Percentiles rank a stretch among this genome's conserved stretches.
Evolutionary conservation across 1,284 basidiomycete genomes (phyloP).

Genomic region (Cutaneotrichosporon daszewskae): DNA sequence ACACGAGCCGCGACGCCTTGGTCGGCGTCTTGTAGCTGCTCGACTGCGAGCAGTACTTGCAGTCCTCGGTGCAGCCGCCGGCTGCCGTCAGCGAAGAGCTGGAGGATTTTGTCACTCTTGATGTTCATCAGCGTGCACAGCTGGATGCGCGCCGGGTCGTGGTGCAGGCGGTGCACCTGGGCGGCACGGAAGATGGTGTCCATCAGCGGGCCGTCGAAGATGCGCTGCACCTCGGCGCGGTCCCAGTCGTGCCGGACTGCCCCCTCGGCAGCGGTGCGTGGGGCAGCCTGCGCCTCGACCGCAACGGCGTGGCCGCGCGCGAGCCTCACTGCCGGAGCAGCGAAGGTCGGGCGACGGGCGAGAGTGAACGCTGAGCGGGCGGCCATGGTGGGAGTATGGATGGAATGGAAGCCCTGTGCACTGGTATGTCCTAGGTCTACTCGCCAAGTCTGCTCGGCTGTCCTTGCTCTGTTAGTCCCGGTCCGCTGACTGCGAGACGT

Average conservation of each 20-base stretch:
- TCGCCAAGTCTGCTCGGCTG: too few relatives aligned
- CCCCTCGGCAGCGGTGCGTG: slow-evolving; percentile 21
- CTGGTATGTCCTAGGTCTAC: too few relatives aligned
- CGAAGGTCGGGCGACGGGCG: background rate
- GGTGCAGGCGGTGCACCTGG: slow-evolving; percentile 72
- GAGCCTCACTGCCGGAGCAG: slow-evolving; percentile 11
- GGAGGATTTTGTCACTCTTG: slow-evolving; percentile 78
- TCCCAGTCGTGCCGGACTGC: slow-evolving; percentile 46
- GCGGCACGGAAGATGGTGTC: slow-evolving; percentile 77
- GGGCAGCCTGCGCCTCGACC: slow-evolving; percentile 22
- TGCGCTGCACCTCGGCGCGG: slow-evolving; percentile 48
- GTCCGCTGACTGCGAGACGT: too few relatives aligned
- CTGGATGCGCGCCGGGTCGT: slow-evolving; percentile 85
- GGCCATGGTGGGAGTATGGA: slow-evolving; percentile 1
- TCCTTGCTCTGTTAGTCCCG: too few relatives aligned
- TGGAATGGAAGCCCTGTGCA: too few relatives aligned
- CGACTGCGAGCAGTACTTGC: slow-evolving; percentile 97
- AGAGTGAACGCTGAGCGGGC: background rate
- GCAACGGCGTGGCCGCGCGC: slow-evolving; percentile 36
- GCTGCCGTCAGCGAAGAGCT: slow-evolving; percentile 50
- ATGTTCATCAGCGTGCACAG: slow-evolving; percentile 98
- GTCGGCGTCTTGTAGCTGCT: slow-evolving; percentile 85
- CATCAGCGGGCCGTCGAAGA: slow-evolving; percentile 63
- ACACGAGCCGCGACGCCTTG: slow-evolving; percentile 79
- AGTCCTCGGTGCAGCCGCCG: slow-evolving; percentile 94